Base-by-base conservation (phyloP, 768 basidiomycete genomes). In the Chiua virens region DNA sequence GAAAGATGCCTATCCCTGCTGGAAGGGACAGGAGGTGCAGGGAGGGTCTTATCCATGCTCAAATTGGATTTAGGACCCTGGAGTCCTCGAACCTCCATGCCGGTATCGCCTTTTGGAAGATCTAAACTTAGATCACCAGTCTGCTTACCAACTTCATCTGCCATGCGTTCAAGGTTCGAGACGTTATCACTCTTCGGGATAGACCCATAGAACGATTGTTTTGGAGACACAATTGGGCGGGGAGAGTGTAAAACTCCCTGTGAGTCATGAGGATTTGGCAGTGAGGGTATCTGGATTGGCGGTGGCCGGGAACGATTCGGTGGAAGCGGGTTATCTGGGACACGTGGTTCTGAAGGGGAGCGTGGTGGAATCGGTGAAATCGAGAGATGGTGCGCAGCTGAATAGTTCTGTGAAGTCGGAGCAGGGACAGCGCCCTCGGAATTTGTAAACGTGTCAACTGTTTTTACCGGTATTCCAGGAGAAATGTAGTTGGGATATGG, bases 151-250 rank as follows among this genome's bases (percentile, higher is more conserved):
- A 79, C 82, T 49, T 78, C 78, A 28, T 81, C 85, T 1, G 86
- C 89, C 75, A 92, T 82, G 65, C 78, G 76, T 69, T 92, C 90
- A 46, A 92, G 73, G 53, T 77, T 73, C 52, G 81, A 80, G 8
- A 92, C 87, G n/a, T 81, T 63, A 5, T 54, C 42, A n/a, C 61
- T 67, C 42, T 56, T 69, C n/a, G 68, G 63, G 14, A 56, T 30
- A n/a, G 49, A 47, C 14, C 54, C 61, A 17, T 45, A 18, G 8
- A 56, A 81, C 0, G 83, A 80, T 37, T 75, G 75, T 56, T 85
- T 86, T 7, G 87, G 86, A 0, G 86, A 87, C 17, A 80, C 75
- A 45, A 85, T 71, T 0, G 89, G 88, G 8, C 85, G 80, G 4
- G 89, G 88, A 0, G 87, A 87, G 53, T 80, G 73, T 3, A 85